Base-by-base conservation (phyloP, 768 basidiomycete genomes). In the Hericium rajendrae region DNA sequence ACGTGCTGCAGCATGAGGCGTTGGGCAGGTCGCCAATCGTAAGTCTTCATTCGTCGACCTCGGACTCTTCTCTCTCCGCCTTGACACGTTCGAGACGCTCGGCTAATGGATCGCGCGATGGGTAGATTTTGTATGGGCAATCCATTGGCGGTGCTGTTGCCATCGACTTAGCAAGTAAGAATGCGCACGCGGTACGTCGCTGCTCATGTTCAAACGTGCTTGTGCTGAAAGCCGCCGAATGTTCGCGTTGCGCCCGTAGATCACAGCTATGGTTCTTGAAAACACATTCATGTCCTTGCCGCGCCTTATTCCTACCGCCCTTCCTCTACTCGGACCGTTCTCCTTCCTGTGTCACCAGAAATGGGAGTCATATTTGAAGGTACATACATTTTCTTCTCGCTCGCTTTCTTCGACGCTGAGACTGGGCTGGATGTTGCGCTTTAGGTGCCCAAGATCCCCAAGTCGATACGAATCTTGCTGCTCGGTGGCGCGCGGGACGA, bases 121-220 rank as follows among this genome's bases (percentile, higher is more conserved):
- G 48, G n/a, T 20, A 87, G 86, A 76, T 91, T 55, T 68, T 92
- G 0, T 93, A 89, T 62, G 89, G 91, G 1, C 88, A 91, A 67
- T 88, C 84, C 10, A 91, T 97, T 41, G 95, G 95, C 15, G 95
- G 95, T 37, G 94, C 94, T 0, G 94, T 97, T 4, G 80, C 89
- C 12, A 88, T 97, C 50, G 87, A 94, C 70, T 84, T 95, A 18
- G 89, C 90, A 0, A 85, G 85, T 59, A 77, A 79, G 28, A 94
- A 94, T 67, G 80, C 86, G 0, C 70, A 78, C 18, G 80, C 85
- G 65, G 90, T 86, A 58, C 39, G 72, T 68, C 37, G 20, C 32
- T 10, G 32, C 1, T 22, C n/a, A 28, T 5, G 60, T 41, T 32
- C 24, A 39, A 41, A 6, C 49, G 12, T 55, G n/a, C 54, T 32